phyloP scores from a whole-genome alignment of 1,284 basidiomycete genomes.

The Stereum hirsutum region DNA sequence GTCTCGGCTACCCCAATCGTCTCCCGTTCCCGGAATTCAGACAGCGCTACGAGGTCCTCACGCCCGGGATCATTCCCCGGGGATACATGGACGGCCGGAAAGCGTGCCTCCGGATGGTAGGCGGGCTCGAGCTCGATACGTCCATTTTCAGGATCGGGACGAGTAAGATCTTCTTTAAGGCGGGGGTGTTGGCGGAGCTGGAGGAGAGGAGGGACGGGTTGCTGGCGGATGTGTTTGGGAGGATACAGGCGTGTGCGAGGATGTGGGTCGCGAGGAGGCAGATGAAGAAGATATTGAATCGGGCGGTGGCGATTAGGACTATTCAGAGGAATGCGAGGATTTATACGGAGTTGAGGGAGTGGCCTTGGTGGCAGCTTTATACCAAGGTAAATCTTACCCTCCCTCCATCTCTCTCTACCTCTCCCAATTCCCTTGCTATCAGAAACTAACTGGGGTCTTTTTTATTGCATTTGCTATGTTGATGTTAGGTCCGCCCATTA shows the following conservation, averaged over 20 bases:
- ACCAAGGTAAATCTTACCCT: slow-evolving; percentile 68
- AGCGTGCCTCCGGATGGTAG: slow-evolving; percentile 90
- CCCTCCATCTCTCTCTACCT: no score
- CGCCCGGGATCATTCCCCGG: slow-evolving; percentile 84
- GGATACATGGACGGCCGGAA: slow-evolving; percentile 98
- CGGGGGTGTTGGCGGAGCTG: slow-evolving; percentile 95
- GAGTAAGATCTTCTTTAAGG: slow-evolving; percentile 99
- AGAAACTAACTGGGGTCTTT: no score
- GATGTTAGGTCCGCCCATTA: slow-evolving; percentile 72
- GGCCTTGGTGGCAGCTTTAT: slow-evolving; percentile 99
- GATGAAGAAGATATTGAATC: slow-evolving; percentile 93
- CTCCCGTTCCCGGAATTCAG: slow-evolving; percentile 97
- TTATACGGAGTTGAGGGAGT: slow-evolving; percentile 84
- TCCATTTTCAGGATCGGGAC: slow-evolving; percentile 87
- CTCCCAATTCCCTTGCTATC: no score
- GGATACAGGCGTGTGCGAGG: slow-evolving; percentile 79
- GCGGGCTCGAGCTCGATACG: slow-evolving; percentile 82
- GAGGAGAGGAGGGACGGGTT: slow-evolving; percentile 89
- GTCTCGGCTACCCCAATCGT: slow-evolving; percentile 95
- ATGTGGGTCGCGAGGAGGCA: slow-evolving; percentile 85
- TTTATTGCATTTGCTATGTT: slow-evolving; percentile 1
- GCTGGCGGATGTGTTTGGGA: slow-evolving; percentile 85
- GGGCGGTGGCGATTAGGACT: slow-evolving; percentile 84
- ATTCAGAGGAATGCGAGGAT: slow-evolving; percentile 93
- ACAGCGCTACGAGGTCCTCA: slow-evolving; percentile 93